Conservation (phyloP, 208 protist genomes). For the Balamuthia mandrillaris region DNA sequence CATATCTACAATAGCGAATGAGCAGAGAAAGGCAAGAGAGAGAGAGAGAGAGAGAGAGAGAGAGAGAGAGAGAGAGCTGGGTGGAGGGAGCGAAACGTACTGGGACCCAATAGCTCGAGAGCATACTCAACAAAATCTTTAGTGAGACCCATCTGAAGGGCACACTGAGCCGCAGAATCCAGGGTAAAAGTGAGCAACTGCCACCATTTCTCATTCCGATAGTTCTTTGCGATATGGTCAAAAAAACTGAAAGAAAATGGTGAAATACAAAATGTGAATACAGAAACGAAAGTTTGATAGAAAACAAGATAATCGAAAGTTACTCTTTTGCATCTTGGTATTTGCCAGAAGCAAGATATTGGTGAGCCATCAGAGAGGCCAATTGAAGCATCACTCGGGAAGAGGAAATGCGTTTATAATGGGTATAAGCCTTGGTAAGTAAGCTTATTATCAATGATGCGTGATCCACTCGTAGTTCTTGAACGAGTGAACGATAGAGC, state of each 20-base stretch:
- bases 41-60: no score
- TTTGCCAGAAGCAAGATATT: background rate
- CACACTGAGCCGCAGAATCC: background rate
- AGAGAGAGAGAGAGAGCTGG: no score
- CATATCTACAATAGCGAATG: background rate
- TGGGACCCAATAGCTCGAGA: background rate
- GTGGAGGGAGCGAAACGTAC: no score
- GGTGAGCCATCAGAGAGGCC: background rate
- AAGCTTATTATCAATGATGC: conserved; percentile 2
- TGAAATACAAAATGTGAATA: background rate
- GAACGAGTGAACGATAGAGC: conserved; percentile 14
- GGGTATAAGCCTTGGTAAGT: background rate
- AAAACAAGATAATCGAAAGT: background rate
- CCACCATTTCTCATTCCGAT: background rate
- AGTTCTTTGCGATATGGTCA: background rate
- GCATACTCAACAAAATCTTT: background rate
- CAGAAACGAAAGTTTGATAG: background rate
- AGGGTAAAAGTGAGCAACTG: background rate
- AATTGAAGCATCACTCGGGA: background rate
- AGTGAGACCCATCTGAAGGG: background rate
- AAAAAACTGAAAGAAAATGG: background rate
- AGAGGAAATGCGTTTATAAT: background rate
- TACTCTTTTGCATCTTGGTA: background rate
- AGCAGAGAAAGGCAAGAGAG: background rate
- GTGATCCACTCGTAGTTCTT: conserved; percentile 37